Percentiles rank a stretch among this genome's conserved stretches.
Conservation (phyloP, 768 basidiomycete genomes). For the Thelephora ganbajun region DNA sequence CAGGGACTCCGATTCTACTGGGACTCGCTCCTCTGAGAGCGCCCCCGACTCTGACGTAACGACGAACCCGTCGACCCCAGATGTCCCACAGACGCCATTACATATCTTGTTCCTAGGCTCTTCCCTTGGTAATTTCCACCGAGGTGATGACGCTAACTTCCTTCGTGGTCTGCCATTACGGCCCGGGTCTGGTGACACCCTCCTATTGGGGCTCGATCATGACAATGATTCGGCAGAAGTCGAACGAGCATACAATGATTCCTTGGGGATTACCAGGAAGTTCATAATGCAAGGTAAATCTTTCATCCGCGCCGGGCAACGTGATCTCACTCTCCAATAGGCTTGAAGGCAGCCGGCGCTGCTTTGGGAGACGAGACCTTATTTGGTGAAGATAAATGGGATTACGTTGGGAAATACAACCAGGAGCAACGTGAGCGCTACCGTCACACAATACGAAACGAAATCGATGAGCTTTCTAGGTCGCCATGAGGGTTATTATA, state of each 20-base stretch:
- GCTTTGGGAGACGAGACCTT: conserved; percentile 51
- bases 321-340: not conserved
- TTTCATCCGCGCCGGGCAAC: not conserved
- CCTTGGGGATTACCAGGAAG: conserved; percentile 48
- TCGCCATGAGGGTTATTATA: conserved; percentile 75
- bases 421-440: conserved; percentile 29
- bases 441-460: not conserved
- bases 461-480: conserved; percentile 26
- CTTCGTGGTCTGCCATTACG: conserved; percentile 68
- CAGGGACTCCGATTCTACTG: conserved; percentile 13
- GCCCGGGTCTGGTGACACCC: conserved; percentile 61
- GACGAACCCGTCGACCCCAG: conserved; percentile 34
- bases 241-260: conserved; percentile 80
- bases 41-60: conserved; percentile 9
- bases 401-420: conserved; percentile 52
- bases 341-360: conserved; percentile 52
- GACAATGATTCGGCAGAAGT: conserved; percentile 57
- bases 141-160: conserved; percentile 57
- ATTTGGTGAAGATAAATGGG: conserved; percentile 61
- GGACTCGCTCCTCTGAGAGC: conserved; percentile 6
- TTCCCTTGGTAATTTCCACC: conserved; percentile 79
- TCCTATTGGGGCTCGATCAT: conserved; percentile 87
- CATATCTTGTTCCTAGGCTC: conserved; percentile 90
- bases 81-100: conserved; percentile 33
- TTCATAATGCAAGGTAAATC: conserved; percentile 69